Conservation (phyloP, 768 basidiomycete genomes). For the Podaxis sp. region DNA sequence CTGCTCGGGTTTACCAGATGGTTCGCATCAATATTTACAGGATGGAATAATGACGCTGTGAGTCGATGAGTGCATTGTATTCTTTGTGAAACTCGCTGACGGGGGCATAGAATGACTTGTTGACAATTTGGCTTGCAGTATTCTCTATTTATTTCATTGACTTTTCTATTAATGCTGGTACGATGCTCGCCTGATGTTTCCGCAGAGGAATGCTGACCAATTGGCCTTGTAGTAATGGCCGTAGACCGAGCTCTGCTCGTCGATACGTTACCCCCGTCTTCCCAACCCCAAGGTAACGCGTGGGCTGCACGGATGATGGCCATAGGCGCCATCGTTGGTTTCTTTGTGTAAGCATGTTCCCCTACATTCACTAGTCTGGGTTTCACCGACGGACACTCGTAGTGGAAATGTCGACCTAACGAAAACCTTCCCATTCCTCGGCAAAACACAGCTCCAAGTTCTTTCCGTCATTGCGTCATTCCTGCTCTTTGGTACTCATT, state of each 20-base stretch:
- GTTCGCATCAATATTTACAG: slow-evolving; percentile 53
- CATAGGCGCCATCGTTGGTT: slow-evolving; percentile 81
- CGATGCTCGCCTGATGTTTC: slow-evolving; percentile 1
- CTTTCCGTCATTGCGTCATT: slow-evolving; percentile 73
- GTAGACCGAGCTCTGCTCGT: slow-evolving; percentile 90
- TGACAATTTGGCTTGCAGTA: slow-evolving; percentile 80
- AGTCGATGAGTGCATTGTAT: slow-evolving; percentile 8
- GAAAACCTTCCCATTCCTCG: slow-evolving; percentile 66
- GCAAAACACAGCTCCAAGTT: slow-evolving; percentile 77
- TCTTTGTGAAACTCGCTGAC: not conserved
- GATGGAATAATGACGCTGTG: slow-evolving; percentile 28
- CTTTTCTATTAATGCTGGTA: slow-evolving; percentile 55
- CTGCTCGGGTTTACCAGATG: slow-evolving; percentile 80
- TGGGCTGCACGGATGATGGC: slow-evolving; percentile 96
- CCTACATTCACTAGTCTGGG: not conserved
- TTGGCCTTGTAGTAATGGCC: slow-evolving; percentile 63
- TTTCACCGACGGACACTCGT: slow-evolving; percentile 6
- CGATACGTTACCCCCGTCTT: slow-evolving; percentile 70
- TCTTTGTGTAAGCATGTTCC: slow-evolving; percentile 68
- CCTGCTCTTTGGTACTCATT: slow-evolving; percentile 65
- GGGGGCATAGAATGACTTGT: slow-evolving; percentile 38
- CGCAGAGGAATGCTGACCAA: not conserved
- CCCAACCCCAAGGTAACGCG: slow-evolving; percentile 85
- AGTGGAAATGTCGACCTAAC: slow-evolving; percentile 85
- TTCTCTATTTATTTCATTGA: slow-evolving; percentile 50